Conservation (phyloP, 768 basidiomycete genomes). For the Paxillus involutus region DNA sequence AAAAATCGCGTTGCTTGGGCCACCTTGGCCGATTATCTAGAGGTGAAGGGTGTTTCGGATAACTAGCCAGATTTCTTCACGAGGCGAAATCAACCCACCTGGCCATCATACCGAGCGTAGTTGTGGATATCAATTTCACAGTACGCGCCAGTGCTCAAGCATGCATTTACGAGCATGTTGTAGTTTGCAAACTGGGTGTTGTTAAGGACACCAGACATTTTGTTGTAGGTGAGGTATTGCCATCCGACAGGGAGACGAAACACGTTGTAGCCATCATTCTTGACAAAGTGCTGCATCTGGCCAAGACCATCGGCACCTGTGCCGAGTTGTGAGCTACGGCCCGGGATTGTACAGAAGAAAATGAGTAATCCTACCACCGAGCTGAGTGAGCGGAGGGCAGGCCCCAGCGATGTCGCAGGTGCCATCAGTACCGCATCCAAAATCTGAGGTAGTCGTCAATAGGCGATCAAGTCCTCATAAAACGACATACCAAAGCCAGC, state of each 20-base stretch:
- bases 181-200: conserved; percentile 47
- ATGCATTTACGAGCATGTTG: conserved; percentile 42
- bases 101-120: conserved; percentile 55
- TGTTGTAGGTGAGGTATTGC: conserved; percentile 49
- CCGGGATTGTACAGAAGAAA: too few species aligned
- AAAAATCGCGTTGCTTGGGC: conserved; percentile 54
- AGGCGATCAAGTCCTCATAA: neutral
- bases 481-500: conserved; percentile 42
- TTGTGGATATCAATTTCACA: conserved; percentile 63
- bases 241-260: conserved; percentile 64
- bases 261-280: conserved; percentile 52
- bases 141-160: conserved; percentile 47
- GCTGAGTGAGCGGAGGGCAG: conserved; percentile 45
- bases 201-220: conserved; percentile 40
- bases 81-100: conserved; percentile 22
- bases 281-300: conserved; percentile 64
- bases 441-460: conserved; percentile 28
- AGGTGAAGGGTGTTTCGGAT: too few species aligned
- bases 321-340: too few species aligned
- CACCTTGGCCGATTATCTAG: conserved; percentile 62
- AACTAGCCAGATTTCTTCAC: too few species aligned
- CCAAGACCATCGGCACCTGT: conserved; percentile 25
- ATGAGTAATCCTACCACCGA: conserved; percentile 33
- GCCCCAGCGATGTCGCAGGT: conserved; percentile 38
- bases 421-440: conserved; percentile 50